A percentile compares a stretch with the other conserved stretches of the same genome.
phyloP scores from a whole-genome alignment of 768 basidiomycete species.

The Tricholoma bakamatsutake region DNA sequence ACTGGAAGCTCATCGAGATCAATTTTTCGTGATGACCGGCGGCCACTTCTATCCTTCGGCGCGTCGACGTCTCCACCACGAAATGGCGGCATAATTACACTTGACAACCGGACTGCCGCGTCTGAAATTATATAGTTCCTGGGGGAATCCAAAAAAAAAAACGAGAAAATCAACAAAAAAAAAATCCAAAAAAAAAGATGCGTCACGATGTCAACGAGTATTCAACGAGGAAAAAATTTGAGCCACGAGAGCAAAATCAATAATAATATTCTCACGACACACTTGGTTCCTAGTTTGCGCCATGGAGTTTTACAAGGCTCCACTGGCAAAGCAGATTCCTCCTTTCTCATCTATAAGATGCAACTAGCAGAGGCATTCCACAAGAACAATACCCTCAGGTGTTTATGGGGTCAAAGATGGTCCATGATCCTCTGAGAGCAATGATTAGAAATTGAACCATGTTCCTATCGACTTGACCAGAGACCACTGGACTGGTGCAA shows the following conservation, averaged over 20 bases:
- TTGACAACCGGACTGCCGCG: not conserved
- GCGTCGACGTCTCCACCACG: conserved; percentile 1
- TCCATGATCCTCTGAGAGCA: not conserved
- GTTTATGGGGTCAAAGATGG: not conserved
- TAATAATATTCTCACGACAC: conserved; percentile 3
- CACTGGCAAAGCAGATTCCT: not conserved
- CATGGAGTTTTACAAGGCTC: not conserved
- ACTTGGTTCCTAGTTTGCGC: not conserved
- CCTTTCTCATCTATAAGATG: not conserved
- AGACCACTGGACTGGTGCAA: too few species aligned
- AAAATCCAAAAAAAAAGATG: not conserved
- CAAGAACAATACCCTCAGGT: too few species aligned
- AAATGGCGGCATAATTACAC: conserved; percentile 2
- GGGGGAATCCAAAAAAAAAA: not conserved
- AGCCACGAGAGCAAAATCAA: not conserved
- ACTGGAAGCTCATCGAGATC: not conserved
- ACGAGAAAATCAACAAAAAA: too few species aligned
- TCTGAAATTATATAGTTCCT: not conserved
- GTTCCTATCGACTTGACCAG: not conserved
- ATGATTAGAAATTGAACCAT: not conserved
- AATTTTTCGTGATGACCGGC: not conserved
- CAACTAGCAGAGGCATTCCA: too few species aligned
- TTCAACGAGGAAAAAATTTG: not conserved
- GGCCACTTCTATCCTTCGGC: not conserved
- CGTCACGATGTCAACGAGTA: not conserved